Conservation (phyloP, 1,139 yeast species). For the Kluyveromyces sp. region DNA sequence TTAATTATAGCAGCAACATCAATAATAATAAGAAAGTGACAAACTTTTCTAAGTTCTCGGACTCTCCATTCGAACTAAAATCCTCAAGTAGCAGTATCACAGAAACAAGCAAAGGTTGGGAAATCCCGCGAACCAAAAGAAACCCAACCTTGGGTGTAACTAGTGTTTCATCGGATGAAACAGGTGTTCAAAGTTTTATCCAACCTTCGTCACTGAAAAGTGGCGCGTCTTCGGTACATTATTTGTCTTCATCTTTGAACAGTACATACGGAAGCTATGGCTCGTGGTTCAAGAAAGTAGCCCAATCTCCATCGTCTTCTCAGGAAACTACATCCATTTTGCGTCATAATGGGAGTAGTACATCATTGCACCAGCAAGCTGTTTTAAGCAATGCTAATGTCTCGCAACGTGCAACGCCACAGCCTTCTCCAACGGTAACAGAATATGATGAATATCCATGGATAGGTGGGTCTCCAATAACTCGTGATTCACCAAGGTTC, state of each 20-base stretch:
- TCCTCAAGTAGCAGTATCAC: constrained; percentile 5
- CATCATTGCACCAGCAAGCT: constrained; percentile 21
- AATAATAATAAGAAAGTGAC: neutral
- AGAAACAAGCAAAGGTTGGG: constrained; percentile 27
- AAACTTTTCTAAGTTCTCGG: neutral
- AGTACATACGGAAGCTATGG: constrained; percentile 28
- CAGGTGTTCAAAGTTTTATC: constrained; percentile 24
- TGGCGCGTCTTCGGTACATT: constrained; percentile 24
- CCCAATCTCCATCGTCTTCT: constrained; percentile 21
- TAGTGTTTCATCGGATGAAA: constrained; percentile 23
- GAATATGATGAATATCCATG: constrained; percentile 31
- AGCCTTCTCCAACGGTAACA: constrained; percentile 27
- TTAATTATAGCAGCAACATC: no score
- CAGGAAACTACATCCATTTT: constrained; percentile 16
- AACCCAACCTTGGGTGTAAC: constrained; percentile 15
- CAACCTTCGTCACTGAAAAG: constrained; percentile 29
- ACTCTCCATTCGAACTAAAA: constrained; percentile 1
- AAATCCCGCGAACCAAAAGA: constrained; percentile 23
- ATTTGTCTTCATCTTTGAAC: constrained; percentile 28
- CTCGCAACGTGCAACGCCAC: constrained; percentile 17
- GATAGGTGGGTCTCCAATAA: constrained; percentile 10
- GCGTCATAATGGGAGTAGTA: constrained; percentile 20
- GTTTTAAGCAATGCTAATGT: constrained; percentile 6
- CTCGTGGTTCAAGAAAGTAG: constrained; percentile 28
- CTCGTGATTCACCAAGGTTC: constrained; percentile 12